Percentiles rank a stretch among this genome's conserved stretches.
phyloP scores from a whole-genome alignment of 1,284 basidiomycete species.

The Sanghuangporus weigelae region DNA sequence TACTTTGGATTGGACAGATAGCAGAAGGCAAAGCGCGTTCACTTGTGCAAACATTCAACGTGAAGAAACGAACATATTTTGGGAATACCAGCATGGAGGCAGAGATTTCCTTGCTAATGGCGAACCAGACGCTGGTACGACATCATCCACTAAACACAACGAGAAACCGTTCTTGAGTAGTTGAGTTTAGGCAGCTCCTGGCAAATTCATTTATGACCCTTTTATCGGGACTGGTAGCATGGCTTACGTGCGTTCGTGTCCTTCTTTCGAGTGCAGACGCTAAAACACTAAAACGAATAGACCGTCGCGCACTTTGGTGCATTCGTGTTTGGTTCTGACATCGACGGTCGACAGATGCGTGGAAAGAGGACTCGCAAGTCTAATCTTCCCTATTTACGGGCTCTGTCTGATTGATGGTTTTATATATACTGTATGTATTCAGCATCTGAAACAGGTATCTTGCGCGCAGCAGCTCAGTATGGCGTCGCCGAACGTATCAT shows the following conservation, averaged over 20 bases:
- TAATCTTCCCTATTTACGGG: background rate
- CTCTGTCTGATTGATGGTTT: background rate
- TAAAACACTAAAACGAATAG: constrained; percentile 32
- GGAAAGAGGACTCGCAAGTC: constrained; percentile 55
- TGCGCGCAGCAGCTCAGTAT: constrained; percentile 83
- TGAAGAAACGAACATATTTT: constrained; percentile 88
- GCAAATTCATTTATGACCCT: constrained; percentile 92
- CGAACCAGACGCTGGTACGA: constrained; percentile 84
- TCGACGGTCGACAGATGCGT: constrained; percentile 95
- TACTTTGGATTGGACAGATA: constrained; percentile 41
- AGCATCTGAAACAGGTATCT: constrained; percentile 62
- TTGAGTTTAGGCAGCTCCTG: constrained; percentile 64
- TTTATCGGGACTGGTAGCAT: constrained; percentile 97
- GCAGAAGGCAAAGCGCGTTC: constrained; percentile 67
- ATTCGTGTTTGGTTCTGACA: constrained; percentile 87
- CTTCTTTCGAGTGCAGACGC: background rate
- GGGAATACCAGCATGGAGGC: constrained; percentile 99
- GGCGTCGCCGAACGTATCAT: constrained; percentile 71
- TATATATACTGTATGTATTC: background rate
- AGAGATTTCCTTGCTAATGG: constrained; percentile 92
- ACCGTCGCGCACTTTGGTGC: constrained; percentile 87
- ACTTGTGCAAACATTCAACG: constrained; percentile 68
- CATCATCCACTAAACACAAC: background rate
- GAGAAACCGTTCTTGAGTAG: background rate
- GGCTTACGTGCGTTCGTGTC: constrained; percentile 61